Base-by-base conservation (phyloP, 2,329 filamentous ascomycete species). In the Xylaria sp. region DNA sequence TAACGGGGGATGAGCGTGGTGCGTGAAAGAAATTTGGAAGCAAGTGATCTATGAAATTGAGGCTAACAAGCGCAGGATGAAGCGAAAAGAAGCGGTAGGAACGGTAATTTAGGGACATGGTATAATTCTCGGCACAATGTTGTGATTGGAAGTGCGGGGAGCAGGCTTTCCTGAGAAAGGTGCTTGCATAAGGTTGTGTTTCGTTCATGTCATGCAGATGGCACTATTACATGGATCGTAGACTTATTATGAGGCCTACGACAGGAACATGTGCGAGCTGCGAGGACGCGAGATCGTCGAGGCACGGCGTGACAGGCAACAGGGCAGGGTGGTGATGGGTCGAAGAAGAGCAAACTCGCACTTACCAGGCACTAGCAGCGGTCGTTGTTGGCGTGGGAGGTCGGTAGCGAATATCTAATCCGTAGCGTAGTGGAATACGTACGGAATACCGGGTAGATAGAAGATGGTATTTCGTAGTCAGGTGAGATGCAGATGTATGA, bases 81-180 rank as follows among this genome's bases (percentile, higher is more conserved):
- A 44, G 9, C 48, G 30, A 54, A 55, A n/a, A 55, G 16, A 62
- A 57, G 42, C 30, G 42, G 48, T 30, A 57, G 51, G 47, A 16
- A 56, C 5, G 46, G 39, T 35, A 23, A 37, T 18, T 49, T 47
- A 49, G 57, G 55, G 55, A 55, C 52, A 16, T 19, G 10, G 30
- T 23, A 23, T 37, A 23, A 46, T 18, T 52, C 19, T 44, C 46
- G 58, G 57, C 48, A 55, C 52, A 19, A n/a, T 7, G 37, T 23
- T 11, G 18, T 51, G 49, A 51, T 55, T 39, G 46, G 39, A 52
- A 63, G 54, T 64, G 63, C 60, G 63, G 63, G 58, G 60, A 60
- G 58, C 47, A 61, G 49, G 48, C 30, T 46, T 55, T 59, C 13
- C 10, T 57, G 39, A 39, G 50, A 52, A 52, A 59, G 57, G 59